Percentiles rank a stretch among this genome's conserved stretches.
These are phyloP conservation scores for Cymbidium sinense DNA, from an alignment of 106 monocot species.

Conservation along the genomic window DNA sequence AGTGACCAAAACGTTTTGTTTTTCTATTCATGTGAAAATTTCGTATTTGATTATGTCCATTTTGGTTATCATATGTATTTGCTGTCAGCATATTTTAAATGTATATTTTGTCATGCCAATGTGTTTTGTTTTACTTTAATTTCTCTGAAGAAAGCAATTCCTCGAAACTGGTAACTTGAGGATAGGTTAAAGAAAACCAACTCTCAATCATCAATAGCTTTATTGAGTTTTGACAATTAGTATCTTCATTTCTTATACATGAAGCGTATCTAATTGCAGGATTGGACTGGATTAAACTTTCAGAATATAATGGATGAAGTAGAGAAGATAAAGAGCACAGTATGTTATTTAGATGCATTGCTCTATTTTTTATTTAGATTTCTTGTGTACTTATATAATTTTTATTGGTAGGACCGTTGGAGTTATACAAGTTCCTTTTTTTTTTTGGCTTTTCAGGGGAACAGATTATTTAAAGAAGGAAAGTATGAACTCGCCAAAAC, in stretches of 20 bases:
- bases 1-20: background rate
- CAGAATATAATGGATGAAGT: constrained; percentile 93
- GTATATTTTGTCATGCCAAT: background rate
- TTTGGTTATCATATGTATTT: background rate
- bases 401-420: background rate
- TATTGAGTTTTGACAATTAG: background rate
- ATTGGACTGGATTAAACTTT: constrained; percentile 92
- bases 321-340: constrained; percentile 85
- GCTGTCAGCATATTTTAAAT: background rate
- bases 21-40: background rate
- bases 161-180: background rate
- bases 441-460: constrained; percentile 62
- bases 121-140: background rate
- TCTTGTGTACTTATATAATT: background rate
- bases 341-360: constrained; percentile 21
- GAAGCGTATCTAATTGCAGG: constrained; percentile 36
- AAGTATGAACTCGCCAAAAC: constrained; percentile 96
- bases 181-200: background rate
- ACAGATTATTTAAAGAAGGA: constrained; percentile 94
- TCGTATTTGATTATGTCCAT: background rate
- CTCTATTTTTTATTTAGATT: background rate
- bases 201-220: background rate
- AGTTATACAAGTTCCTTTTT: background rate
- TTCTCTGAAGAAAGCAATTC: background rate
- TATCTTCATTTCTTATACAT: background rate